Evolutionary conservation across 2,329 filamentous ascomycete species (phyloP).

Genomic region (Knufia petricola): DNA sequence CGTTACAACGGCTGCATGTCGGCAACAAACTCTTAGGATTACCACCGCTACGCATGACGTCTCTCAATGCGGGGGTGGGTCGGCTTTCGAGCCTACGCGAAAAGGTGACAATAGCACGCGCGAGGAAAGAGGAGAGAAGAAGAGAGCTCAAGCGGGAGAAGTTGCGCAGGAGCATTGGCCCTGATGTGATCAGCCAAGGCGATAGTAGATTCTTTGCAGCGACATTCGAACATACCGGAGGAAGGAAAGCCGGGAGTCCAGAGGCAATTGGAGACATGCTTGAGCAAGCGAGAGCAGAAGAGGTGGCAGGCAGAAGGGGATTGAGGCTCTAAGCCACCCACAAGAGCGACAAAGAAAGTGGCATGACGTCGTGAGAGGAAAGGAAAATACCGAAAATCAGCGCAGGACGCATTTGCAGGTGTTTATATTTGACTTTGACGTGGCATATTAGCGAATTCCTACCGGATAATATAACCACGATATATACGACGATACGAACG

Average conservation of each 20-base stretch:
- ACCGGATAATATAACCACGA: not conserved
- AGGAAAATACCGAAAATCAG: too few relatives aligned
- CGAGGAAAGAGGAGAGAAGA: slow-evolving; percentile 33
- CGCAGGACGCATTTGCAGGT: not conserved
- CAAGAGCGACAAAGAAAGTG: not conserved
- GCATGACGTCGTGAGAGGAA: too few relatives aligned
- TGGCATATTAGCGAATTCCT: not conserved
- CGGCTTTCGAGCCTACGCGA: not conserved
- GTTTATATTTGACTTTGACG: not conserved
- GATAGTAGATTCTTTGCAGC: slow-evolving; percentile 25
- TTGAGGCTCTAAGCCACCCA: slow-evolving; percentile 4
- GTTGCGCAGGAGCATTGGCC: slow-evolving; percentile 46
- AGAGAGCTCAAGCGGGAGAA: slow-evolving; percentile 44
- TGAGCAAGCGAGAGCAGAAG: slow-evolving; percentile 1
- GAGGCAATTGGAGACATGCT: not conserved
- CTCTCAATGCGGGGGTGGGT: slow-evolving; percentile 27
- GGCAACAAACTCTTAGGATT: slow-evolving; percentile 23
- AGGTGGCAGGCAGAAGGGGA: slow-evolving; percentile 4
- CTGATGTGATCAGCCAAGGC: slow-evolving; percentile 28
- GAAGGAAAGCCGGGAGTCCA: slow-evolving; percentile 5
- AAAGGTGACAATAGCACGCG: not conserved
- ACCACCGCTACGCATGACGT: slow-evolving; percentile 27
- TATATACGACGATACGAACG: slow-evolving; percentile 2
- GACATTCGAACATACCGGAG: slow-evolving; percentile 11
- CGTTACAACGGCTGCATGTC: slow-evolving; percentile 16